These are phyloP conservation scores for Colletotrichum orbiculare DNA, from an alignment of 2,329 filamentous ascomycete genomes.

Conservation along the genomic window DNA sequence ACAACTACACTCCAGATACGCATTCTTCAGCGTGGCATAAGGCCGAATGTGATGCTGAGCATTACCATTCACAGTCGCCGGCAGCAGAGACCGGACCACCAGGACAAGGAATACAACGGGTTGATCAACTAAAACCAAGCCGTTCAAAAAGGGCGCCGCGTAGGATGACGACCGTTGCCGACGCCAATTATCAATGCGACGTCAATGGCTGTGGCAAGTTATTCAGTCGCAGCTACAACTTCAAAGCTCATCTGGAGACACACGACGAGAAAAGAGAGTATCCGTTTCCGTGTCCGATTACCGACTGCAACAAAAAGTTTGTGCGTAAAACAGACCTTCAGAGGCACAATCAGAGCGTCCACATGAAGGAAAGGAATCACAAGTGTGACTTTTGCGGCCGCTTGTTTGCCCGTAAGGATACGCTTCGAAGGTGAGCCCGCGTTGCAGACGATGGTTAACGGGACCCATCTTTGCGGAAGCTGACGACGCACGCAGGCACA, in stretches of 20 bases:
- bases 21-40: conserved; percentile 50
- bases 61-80: conserved; percentile 35
- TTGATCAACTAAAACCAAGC: conserved; percentile 34
- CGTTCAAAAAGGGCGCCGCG: conserved; percentile 54
- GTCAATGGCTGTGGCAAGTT: conserved; percentile 78
- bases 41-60: conserved; percentile 47
- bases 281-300: conserved; percentile 73
- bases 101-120: conserved; percentile 42
- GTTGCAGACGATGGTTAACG: neutral
- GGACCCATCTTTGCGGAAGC: conserved; percentile 4
- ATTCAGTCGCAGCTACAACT: conserved; percentile 88
- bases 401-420: conserved; percentile 84
- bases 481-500: conserved; percentile 66
- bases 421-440: conserved; percentile 74
- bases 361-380: conserved; percentile 77
- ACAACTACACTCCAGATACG: conserved; percentile 27
- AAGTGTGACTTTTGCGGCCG: conserved; percentile 77
- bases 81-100: conserved; percentile 5
- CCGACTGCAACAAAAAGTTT: conserved; percentile 79
- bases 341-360: conserved; percentile 73
- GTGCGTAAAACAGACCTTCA: conserved; percentile 84
- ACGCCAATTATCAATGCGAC: conserved; percentile 77
- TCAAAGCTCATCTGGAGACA: conserved; percentile 85
- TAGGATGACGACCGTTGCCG: conserved; percentile 71
- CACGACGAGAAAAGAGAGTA: conserved; percentile 81